Evolutionary conservation across 1,284 basidiomycete species (phyloP).

Genomic region (Ustilago hordei): DNA sequence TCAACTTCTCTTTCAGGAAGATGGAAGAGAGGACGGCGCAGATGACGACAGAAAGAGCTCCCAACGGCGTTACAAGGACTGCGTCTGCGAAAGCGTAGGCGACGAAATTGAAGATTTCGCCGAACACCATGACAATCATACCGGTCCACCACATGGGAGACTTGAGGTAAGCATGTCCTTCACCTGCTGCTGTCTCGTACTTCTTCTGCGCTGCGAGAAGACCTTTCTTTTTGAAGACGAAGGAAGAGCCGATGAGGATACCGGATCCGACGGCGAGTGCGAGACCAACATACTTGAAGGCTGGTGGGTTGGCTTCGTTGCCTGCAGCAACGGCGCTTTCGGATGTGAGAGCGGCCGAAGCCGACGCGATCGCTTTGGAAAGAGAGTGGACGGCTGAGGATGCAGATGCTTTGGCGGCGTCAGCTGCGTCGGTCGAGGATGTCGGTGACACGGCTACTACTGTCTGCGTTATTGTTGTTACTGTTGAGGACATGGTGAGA

Average conservation of each 20-base stretch:
- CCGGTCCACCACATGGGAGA: constrained; percentile 68
- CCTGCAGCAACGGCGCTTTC: constrained; percentile 54
- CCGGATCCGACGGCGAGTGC: constrained; percentile 86
- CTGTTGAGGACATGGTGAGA: constrained; percentile 34
- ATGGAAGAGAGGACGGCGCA: constrained; percentile 92
- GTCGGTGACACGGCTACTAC: constrained; percentile 25
- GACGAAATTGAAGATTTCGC: constrained; percentile 67
- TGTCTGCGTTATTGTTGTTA: constrained; percentile 31
- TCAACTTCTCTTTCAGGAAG: constrained; percentile 89
- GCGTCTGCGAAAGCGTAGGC: constrained; percentile 91
- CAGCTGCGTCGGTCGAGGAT: constrained; percentile 27
- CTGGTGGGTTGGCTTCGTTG: constrained; percentile 55
- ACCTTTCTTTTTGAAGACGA: constrained; percentile 87
- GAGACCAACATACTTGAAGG: constrained; percentile 75
- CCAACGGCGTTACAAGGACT: constrained; percentile 92
- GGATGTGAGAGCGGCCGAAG: constrained; percentile 56
- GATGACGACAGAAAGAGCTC: constrained; percentile 94
- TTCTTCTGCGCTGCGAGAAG: constrained; percentile 69
- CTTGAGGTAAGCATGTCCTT: constrained; percentile 89
- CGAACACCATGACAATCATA: constrained; percentile 66
- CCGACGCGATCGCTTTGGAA: constrained; percentile 57
- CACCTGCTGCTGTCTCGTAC: constrained; percentile 78
- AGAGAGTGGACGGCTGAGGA: constrained; percentile 52
- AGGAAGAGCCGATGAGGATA: constrained; percentile 89
- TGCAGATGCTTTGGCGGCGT: constrained; percentile 50